These are phyloP conservation scores for Asterochloris sp. DNA, from an alignment of 139 green algal genomes.

Conservation along the genomic window DNA sequence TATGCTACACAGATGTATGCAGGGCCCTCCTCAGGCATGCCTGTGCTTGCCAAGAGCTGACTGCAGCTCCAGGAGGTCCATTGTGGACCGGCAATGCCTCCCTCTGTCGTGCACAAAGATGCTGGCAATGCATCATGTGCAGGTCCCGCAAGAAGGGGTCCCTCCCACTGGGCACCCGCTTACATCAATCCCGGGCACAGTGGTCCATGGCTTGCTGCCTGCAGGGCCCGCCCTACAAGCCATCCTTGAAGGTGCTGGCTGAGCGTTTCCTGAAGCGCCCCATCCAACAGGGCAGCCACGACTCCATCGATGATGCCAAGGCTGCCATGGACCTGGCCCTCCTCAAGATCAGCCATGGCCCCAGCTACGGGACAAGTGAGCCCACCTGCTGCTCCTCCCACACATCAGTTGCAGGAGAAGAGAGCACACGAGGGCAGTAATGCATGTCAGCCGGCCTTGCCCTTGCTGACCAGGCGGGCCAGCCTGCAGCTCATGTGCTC, in stretches of 20 bases:
- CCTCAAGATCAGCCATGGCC: constrained; percentile 80
- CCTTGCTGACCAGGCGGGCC: not conserved
- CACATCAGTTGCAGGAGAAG: not conserved
- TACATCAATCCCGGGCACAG: too few species aligned
- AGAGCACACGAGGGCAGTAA: not conserved
- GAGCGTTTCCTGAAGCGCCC: constrained; percentile 61
- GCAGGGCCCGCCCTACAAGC: constrained; percentile 67
- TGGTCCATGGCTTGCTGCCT: not conserved
- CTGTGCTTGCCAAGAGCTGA: too few species aligned
- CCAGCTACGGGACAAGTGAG: constrained; percentile 19
- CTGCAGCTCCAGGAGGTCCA: too few species aligned
- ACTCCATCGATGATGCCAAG: constrained; percentile 73
- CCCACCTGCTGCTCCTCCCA: not conserved
- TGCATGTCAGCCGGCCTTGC: too few species aligned
- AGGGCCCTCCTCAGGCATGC: too few species aligned
- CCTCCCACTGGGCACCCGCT: too few species aligned
- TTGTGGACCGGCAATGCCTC: too few species aligned
- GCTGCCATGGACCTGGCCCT: constrained; percentile 81
- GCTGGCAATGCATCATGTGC: too few species aligned
- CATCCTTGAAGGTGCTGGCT: constrained; percentile 54
- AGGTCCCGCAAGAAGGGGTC: too few species aligned
- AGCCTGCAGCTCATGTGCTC: too few species aligned
- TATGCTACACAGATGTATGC: too few species aligned
- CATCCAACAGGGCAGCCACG: constrained; percentile 75
- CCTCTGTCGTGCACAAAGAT: too few species aligned